Evolutionary conservation across 345 rosid genomes (phyloP).

Genomic region (Citropsis articulata): DNA sequence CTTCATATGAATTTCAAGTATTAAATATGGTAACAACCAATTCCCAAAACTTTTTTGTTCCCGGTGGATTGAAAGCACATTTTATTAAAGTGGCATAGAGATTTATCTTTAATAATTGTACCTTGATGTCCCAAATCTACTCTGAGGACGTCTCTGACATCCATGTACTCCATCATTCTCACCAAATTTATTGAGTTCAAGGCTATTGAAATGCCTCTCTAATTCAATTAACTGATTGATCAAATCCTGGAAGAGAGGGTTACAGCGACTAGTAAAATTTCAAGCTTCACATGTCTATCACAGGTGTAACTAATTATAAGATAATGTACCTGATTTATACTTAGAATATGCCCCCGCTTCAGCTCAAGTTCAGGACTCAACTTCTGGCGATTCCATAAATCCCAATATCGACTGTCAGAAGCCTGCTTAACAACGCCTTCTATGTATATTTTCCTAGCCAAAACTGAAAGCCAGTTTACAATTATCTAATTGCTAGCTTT

Average conservation of each 20-base stretch:
- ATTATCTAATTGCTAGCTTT: neutral
- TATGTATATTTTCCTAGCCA: constrained; percentile 72
- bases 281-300: constrained; percentile 7
- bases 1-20: constrained; percentile 9
- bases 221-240: constrained; percentile 79
- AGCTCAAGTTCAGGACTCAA: constrained; percentile 82
- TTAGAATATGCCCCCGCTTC: constrained; percentile 57
- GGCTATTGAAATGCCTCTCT: constrained; percentile 84
- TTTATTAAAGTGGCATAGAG: neutral
- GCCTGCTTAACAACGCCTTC: constrained; percentile 88
- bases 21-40: neutral
- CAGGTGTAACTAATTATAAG: constrained; percentile 3
- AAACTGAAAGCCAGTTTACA: constrained; percentile 48
- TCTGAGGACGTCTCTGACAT: constrained; percentile 45
- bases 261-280: constrained; percentile 10
- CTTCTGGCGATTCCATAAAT: constrained; percentile 86
- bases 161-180: constrained; percentile 45
- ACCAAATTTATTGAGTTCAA: constrained; percentile 78
- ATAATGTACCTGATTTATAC: constrained; percentile 62
- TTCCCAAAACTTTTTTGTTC: neutral
- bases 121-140: constrained; percentile 68
- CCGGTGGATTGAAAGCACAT: constrained; percentile 1
- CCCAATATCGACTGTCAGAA: constrained; percentile 75
- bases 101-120: constrained; percentile 20
- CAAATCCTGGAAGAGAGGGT: constrained; percentile 57